These are phyloP conservation scores for Clavispora asparagi DNA, from an alignment of 805 yeast species.

Conservation along the genomic window DNA sequence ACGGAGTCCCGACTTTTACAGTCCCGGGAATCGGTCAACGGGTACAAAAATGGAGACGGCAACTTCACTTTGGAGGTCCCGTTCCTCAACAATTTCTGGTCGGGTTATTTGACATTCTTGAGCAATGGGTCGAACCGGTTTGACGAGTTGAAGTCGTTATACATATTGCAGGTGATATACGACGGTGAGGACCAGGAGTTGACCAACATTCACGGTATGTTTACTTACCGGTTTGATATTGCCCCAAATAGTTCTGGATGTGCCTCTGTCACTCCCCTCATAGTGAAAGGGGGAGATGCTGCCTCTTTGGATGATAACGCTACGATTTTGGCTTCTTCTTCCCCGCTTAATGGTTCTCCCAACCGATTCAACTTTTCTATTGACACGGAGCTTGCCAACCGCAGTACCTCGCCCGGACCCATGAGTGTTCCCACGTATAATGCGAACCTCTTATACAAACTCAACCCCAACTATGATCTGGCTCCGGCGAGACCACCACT, in stretches of 20 bases:
- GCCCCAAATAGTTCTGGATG: conserved; percentile 1
- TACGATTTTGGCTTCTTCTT: conserved; percentile 37
- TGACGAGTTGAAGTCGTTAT: conserved; percentile 15
- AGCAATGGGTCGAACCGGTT: conserved; percentile 24
- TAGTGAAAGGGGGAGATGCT: conserved; percentile 6
- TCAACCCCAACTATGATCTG: conserved; percentile 4
- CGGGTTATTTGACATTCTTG: conserved; percentile 32
- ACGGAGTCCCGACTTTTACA: conserved; percentile 16
- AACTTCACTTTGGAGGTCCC: conserved; percentile 28
- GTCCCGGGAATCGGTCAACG: conserved; percentile 27
- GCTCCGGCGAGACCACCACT: background rate
- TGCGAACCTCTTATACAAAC: conserved; percentile 15
- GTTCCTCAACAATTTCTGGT: conserved; percentile 33
- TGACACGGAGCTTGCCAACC: conserved; percentile 4
- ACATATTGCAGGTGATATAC: conserved; percentile 28
- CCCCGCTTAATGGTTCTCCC: conserved; percentile 29
- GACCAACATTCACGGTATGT: conserved; percentile 4
- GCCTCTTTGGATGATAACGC: conserved; percentile 31
- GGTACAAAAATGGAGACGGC: conserved; percentile 17
- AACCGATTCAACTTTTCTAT: conserved; percentile 13
- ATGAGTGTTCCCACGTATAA: conserved; percentile 33
- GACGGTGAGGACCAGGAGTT: conserved; percentile 11
- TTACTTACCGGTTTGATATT: conserved; percentile 8
- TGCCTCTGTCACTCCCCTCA: conserved; percentile 4
- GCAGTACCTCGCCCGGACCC: conserved; percentile 18